A percentile compares a stretch with the other conserved stretches of the same genome.
Evolutionary conservation across 2,329 filamentous ascomycete species (phyloP).

Genomic region (Colletotrichum sp.): DNA sequence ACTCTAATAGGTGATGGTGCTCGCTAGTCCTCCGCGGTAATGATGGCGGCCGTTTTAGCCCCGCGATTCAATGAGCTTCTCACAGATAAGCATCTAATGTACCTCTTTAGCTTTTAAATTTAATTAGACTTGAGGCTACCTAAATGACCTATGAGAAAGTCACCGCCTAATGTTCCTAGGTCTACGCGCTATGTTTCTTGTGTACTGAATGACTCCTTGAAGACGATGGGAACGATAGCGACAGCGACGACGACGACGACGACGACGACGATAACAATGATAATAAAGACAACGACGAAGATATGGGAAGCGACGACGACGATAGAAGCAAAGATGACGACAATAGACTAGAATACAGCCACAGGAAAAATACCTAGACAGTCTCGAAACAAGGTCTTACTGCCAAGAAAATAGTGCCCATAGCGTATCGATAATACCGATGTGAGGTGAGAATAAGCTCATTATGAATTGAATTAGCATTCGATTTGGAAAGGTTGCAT

Average conservation of each 20-base stretch:
- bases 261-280: no score
- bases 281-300: no score
- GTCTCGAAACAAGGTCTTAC: not conserved
- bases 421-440: not conserved
- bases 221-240: not conserved
- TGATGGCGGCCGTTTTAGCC: not conserved
- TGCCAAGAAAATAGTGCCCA: not conserved
- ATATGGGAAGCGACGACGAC: not conserved
- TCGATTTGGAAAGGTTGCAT: not conserved
- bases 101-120: not conserved
- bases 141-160: not conserved
- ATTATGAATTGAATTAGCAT: not conserved
- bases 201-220: not conserved
- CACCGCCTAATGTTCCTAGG: not conserved
- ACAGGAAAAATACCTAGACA: not conserved
- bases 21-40: not conserved
- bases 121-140: not conserved
- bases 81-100: not conserved
- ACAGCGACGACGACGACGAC: no score
- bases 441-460: not conserved
- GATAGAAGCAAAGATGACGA: not conserved
- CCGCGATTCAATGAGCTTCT: not conserved
- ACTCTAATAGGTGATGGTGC: not conserved
- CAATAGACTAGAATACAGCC: not conserved
- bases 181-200: not conserved